These are phyloP conservation scores for Cladosporium sp. DNA, from an alignment of 2,329 filamentous ascomycete genomes.

Conservation along the genomic window DNA sequence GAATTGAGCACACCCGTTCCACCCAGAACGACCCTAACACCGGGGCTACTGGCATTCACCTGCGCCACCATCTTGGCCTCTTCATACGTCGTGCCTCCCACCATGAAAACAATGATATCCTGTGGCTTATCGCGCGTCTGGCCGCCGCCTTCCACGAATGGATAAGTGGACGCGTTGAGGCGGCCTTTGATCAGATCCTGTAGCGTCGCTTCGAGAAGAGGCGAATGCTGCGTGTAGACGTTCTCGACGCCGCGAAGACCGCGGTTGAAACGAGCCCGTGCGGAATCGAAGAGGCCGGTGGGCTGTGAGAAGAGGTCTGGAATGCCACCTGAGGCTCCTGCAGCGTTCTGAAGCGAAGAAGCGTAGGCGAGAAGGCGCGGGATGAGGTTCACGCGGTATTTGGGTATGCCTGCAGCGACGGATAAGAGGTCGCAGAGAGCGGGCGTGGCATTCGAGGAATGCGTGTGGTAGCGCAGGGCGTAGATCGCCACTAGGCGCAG, in stretches of 20 bases:
- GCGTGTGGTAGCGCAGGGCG: slow-evolving; percentile 84
- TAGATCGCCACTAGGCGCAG: slow-evolving; percentile 91
- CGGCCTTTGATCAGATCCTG: slow-evolving; percentile 92
- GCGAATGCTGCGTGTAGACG: slow-evolving; percentile 96
- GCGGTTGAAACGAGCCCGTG: slow-evolving; percentile 76
- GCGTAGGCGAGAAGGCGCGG: slow-evolving; percentile 81
- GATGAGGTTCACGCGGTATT: slow-evolving; percentile 72
- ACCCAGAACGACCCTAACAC: slow-evolving; percentile 82
- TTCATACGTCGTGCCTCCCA: slow-evolving; percentile 92
- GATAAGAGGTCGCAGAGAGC: slow-evolving; percentile 82
- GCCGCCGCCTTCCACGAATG: slow-evolving; percentile 85
- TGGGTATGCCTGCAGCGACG: slow-evolving; percentile 75
- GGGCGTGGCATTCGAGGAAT: slow-evolving; percentile 76
- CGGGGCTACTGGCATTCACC: slow-evolving; percentile 85
- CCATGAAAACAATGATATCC: slow-evolving; percentile 91
- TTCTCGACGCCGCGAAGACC: slow-evolving; percentile 97
- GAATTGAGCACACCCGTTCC: slow-evolving; percentile 89
- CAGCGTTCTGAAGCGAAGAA: slow-evolving; percentile 69
- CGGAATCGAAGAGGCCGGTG: slow-evolving; percentile 83
- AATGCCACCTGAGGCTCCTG: slow-evolving; percentile 68
- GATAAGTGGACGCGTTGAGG: slow-evolving; percentile 81
- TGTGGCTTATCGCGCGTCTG: slow-evolving; percentile 92
- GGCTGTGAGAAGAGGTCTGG: slow-evolving; percentile 83
- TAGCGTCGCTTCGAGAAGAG: slow-evolving; percentile 77
- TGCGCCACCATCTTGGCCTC: slow-evolving; percentile 96